Percentiles rank a stretch among this genome's conserved stretches.
phyloP scores from a whole-genome alignment of 1,284 basidiomycete genomes.

The Moesziomyces sp. region DNA sequence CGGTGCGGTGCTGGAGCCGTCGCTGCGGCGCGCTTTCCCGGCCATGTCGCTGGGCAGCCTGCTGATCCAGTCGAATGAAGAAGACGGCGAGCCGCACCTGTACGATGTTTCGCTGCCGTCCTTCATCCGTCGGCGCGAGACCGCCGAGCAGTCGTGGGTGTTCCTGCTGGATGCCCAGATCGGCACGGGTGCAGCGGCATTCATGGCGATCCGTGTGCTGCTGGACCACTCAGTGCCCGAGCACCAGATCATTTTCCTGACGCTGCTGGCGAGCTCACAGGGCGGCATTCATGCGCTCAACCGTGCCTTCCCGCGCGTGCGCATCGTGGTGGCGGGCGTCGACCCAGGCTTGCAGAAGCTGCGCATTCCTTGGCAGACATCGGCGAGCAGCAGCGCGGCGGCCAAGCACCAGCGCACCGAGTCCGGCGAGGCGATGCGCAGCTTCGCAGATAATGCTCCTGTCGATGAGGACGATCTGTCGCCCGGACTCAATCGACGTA shows the following conservation, averaged over 20 bases:
- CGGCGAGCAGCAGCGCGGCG: not conserved
- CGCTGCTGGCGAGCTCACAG: conserved; percentile 83
- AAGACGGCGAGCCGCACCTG: conserved; percentile 86
- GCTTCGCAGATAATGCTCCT: conserved; percentile 10
- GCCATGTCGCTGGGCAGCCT: conserved; percentile 88
- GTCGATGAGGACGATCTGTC: conserved; percentile 42
- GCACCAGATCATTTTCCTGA: conserved; percentile 74
- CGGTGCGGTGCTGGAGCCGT: conserved; percentile 89
- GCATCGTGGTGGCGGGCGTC: conserved; percentile 61
- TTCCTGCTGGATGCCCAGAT: conserved; percentile 96
- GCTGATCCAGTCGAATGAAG: conserved; percentile 84
- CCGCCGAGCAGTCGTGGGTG: conserved; percentile 78
- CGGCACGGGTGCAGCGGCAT: conserved; percentile 90
- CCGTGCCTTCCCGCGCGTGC: conserved; percentile 78
- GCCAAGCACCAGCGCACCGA: conserved; percentile 16
- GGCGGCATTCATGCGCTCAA: conserved; percentile 83
- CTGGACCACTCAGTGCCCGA: conserved; percentile 92
- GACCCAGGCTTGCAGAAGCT: conserved; percentile 61
- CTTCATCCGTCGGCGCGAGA: conserved; percentile 51
- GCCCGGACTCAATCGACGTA: conserved; percentile 17
- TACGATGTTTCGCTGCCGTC: conserved; percentile 83
- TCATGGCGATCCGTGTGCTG: conserved; percentile 95
- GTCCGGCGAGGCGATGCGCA: not conserved
- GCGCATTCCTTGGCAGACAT: conserved; percentile 43
- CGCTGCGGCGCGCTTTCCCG: conserved; percentile 86